Percentiles rank a stretch among this genome's conserved stretches.
Conservation (phyloP, 1,284 basidiomycete genomes). For the Sporisorium scitamineum region DNA sequence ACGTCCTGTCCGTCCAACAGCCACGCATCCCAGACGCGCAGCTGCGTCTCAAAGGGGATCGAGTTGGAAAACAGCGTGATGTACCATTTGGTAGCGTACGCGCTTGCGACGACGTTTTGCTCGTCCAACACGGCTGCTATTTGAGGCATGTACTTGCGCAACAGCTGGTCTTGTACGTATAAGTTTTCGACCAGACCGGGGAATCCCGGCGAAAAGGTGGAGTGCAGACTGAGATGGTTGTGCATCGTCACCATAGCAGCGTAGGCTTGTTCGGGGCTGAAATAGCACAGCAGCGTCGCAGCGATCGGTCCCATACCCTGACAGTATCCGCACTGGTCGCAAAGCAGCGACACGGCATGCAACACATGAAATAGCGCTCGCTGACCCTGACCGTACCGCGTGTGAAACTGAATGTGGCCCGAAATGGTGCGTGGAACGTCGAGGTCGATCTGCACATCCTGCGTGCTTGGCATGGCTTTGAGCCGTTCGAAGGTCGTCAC, state of each 20-base stretch:
- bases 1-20: constrained; percentile 90
- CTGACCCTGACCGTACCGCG: constrained; percentile 86
- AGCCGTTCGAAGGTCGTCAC: constrained; percentile 11
- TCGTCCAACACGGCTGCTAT: constrained; percentile 81
- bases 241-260: constrained; percentile 80
- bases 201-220: constrained; percentile 92
- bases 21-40: constrained; percentile 94
- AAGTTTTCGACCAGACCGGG: constrained; percentile 94
- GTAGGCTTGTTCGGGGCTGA: constrained; percentile 78
- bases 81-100: constrained; percentile 99
- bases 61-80: constrained; percentile 91
- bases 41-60: constrained; percentile 93
- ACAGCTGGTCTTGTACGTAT: constrained; percentile 90
- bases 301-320: constrained; percentile 99
- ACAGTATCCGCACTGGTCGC: constrained; percentile 91
- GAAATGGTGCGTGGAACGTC: constrained; percentile 97
- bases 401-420: constrained; percentile 93
- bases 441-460: constrained; percentile 97
- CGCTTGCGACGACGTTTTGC: constrained; percentile 88
- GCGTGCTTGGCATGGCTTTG: constrained; percentile 75
- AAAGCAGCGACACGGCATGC: constrained; percentile 87
- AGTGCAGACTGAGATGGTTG: constrained; percentile 84
- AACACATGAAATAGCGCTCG: constrained; percentile 83
- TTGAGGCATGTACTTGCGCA: constrained; percentile 84
- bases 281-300: constrained; percentile 92